Percentiles rank a stretch among this genome's conserved stretches.
Evolutionary conservation across 306 rosid genomes (phyloP).

Genomic region (Corylus avellana): DNA sequence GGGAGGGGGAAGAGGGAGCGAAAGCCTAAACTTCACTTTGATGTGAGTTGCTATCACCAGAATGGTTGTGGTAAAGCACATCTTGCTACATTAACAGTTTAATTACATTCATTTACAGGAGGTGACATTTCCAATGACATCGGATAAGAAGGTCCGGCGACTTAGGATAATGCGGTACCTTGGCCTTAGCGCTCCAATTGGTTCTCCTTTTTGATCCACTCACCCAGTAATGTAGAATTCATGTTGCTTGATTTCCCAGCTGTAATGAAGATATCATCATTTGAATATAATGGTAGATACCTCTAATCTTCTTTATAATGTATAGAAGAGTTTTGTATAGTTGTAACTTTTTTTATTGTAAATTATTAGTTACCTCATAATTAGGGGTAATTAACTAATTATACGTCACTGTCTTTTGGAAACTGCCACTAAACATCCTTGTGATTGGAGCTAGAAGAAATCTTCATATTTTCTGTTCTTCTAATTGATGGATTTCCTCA

Average conservation of each 20-base stretch:
- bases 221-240: not conserved
- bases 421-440: no score
- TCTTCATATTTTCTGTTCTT: no score
- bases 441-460: no score
- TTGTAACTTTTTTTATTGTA: no score
- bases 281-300: no score
- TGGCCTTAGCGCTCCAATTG: conserved; percentile 70
- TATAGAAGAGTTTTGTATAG: no score
- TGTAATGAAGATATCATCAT: not conserved
- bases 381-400: no score
- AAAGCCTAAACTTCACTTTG: conserved; percentile 69
- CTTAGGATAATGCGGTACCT: conserved; percentile 76
- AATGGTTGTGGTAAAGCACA: conserved; percentile 10
- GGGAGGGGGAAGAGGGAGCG: conserved; percentile 72
- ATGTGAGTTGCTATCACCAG: conserved; percentile 48
- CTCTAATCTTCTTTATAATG: no score
- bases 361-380: no score
- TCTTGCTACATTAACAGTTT: not conserved
- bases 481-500: no score
- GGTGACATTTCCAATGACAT: conserved; percentile 39
- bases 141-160: conserved; percentile 52
- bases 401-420: no score
- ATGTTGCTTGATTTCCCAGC: not conserved
- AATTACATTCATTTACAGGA: conserved; percentile 48
- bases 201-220: conserved; percentile 56